Base-by-base conservation (phyloP, 305 asterid species). In the Fraxinus angustifolia region DNA sequence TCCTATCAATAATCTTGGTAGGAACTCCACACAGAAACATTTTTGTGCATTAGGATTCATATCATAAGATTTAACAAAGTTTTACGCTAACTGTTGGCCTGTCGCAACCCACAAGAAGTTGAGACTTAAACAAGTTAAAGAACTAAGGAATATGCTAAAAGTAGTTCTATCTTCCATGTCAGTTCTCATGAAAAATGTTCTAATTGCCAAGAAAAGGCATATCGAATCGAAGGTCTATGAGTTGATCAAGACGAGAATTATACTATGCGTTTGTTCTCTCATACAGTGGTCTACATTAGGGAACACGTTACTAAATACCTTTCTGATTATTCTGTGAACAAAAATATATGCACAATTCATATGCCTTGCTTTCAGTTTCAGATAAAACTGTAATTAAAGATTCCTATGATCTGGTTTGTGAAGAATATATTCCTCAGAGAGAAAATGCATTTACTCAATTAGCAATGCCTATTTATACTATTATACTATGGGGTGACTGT, bases 361-460 rank as follows among this genome's bases (percentile, higher is more conserved):
- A 8, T 48, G 23, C 35, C 21, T 21, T 73, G 56, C 42, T 50
- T 50, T 50, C 28, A 65, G 6, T 38, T 38, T 78, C 70, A 23
- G 62, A 38, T 36, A 36, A 74, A 53, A 42, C 45, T 35, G 30
- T 6, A 30, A 73, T 19, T 17, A n/a, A 16, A 42, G 48, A 82
- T 84, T 84, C 85, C 75, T 76, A 31, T 60, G 60, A 62, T 74
- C 56, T 36, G 65, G 62, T 80, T 48, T 33, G 17, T 58, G 77
- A 68, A 56, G 80, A 71, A 87, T 81, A 85, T 85, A 85, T 83
- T 86, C 87, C 77, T 65, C 8, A 19, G 11, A 14, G 38, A 75
- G 21, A 6, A 68, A 34, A 73, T 58, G 12, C 12, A 2, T 45
- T 45, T 45, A 45, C 56, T 19, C 28, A 58, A 19, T 58, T 58